phyloP scores from a whole-genome alignment of 164 flowering plant genomes.

The Stephania yunnanensis region DNA sequence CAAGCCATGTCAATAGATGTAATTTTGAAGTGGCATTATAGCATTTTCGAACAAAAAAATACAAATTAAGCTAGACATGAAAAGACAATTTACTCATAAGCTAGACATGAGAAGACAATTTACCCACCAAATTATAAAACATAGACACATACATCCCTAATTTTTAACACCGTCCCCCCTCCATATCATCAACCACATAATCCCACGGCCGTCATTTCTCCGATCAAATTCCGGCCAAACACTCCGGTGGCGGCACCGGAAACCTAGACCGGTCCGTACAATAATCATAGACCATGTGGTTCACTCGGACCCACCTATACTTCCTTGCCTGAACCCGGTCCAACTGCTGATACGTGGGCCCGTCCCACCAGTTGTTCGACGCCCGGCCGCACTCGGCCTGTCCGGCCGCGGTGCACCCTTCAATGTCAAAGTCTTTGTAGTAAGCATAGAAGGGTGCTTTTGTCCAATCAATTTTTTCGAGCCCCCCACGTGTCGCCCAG shows the following conservation, averaged over 20 bases:
- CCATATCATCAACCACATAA: background rate
- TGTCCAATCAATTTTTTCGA: slow-evolving; percentile 14
- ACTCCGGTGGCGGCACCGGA: slow-evolving; percentile 7
- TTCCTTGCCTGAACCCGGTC: slow-evolving; percentile 5
- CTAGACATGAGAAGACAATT: background rate
- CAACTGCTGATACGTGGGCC: slow-evolving; percentile 10
- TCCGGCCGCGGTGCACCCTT: slow-evolving; percentile 7
- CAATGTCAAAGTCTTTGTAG: slow-evolving; percentile 15
- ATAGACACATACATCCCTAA: background rate
- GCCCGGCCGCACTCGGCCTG: background rate
- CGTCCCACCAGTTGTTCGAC: slow-evolving; percentile 14
- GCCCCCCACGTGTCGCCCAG: slow-evolving; percentile 18
- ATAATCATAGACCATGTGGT: slow-evolving; percentile 13
- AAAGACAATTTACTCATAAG: background rate
- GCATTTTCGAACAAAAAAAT: too few relatives aligned
- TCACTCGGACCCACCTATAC: slow-evolving; percentile 12
- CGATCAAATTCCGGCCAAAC: slow-evolving; percentile 12
- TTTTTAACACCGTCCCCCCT: too few relatives aligned
- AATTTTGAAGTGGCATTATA: too few relatives aligned
- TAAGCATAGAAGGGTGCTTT: slow-evolving; percentile 17
- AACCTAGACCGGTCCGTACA: slow-evolving; percentile 13
- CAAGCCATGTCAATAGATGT: too few relatives aligned
- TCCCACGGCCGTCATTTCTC: background rate
- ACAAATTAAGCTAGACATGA: background rate
- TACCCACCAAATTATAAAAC: background rate